Base-by-base conservation (phyloP, 306 rosid genomes). In the Betula pendula region DNA sequence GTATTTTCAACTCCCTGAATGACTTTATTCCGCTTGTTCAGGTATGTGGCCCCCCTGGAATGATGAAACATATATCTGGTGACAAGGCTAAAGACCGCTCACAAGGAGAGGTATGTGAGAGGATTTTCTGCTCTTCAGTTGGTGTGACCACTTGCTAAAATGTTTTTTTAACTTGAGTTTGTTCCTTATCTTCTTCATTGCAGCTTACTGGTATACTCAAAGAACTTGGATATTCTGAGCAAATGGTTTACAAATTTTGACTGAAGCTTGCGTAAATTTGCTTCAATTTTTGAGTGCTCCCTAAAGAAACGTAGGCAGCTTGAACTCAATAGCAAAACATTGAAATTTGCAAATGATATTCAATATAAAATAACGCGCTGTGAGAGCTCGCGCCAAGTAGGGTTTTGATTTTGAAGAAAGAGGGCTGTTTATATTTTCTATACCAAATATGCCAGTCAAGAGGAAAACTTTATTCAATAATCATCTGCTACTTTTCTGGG, bases 41-140 rank as follows among this genome's bases (percentile, higher is more conserved):
- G 99, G 96, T 93, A 29, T 96, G 99, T 76, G 99, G 97, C 7
- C 99, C 99, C 47, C 99, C 99, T 42, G 99, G 99, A 47, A 81
- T 96, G 98, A 88, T 93, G 94, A 78, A 86, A 49, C 90, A 93
- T 77, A 60, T 93, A 82, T 96, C 98, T 19, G 99, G 99, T 79
- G 98, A 82, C 50, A 96, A 93, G 87, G 97, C 96, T 55, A 80
- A 84, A 85, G 99, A 96, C 79, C 69, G 86, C 86, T 59, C 97
- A 20, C 99, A 96, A 82, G 99, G 98, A 85, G 99, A 96, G 98
- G 99, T 96, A 87, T 22, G 44, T 47, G 67, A 13, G 27, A 29
- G 66, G 31, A 69, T 29, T 70, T 10, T 55, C 10, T 52, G 50
- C 24, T 42, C 47, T 22, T 16, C 13, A 24, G 12, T 74, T n/a